Evolutionary conservation across 2,329 filamentous ascomycete species (phyloP), one percentile per base, ranked within the genome.

Genomic region (Apiospora koreana): DNA sequence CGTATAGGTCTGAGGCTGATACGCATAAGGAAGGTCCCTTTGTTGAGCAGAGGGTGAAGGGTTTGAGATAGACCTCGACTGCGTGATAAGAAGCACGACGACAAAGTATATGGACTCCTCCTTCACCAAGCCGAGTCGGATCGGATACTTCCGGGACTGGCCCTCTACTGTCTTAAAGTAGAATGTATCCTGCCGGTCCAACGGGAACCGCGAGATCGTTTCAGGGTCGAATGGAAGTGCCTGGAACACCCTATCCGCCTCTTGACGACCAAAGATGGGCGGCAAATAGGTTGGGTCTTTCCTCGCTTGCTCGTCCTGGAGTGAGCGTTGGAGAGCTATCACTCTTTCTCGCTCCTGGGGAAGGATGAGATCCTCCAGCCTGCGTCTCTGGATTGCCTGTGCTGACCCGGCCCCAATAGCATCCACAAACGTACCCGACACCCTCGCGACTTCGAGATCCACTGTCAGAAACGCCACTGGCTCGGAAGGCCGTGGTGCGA

Each of bases 281-380:
- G 89, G 89, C 25, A 91, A 82, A 76, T 91, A 91, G 64, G 88
- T 89, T 23, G 89, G 89, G 41, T 90, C 88, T 69, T 84, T 88
- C 73, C 84, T 82, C 42, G 83, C 81, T 71, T 89, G 88, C 73
- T 92, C 89, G 21, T 87, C 85, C 68, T 88, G 84, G 65, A 92
- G 82, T 67, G 84, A 82, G 65, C 82, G 83, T 73, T 88, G 86
- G 62, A 90, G 79, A 10, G 79, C 80, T 50, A 81, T 75, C 5
- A 90, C 80, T 71, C 85, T 88, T 1, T 88, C 86, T 16, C 85
- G 83, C 64, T 92, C 89, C 41, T 79, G 79, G 0, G 82, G 76
- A 45, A 81, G 79, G 9, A 91, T 82, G n/a, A 90, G 77, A 58
- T 92, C 88, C 65, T 82, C 80, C 54, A 92, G 80, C 58, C 82